These are phyloP conservation scores for Metroxylon sagu DNA, from an alignment of 176 grass and related monocot genomes.

Conservation along the genomic window DNA sequence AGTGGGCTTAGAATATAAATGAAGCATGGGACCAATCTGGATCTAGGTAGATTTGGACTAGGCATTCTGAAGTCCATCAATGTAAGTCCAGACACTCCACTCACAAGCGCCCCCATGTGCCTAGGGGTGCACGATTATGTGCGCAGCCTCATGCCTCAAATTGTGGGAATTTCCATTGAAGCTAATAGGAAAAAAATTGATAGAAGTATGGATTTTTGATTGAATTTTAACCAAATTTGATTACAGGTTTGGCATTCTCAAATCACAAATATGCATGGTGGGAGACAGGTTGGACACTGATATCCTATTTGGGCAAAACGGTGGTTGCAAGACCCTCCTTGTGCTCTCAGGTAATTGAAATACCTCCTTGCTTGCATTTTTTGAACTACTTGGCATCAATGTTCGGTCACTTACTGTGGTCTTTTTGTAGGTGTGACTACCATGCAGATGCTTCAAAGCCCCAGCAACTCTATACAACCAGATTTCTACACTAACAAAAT, in stretches of 20 bases:
- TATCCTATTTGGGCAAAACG: conserved; percentile 92
- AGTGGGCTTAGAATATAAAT: too few relatives aligned
- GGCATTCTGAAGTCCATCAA: too few relatives aligned
- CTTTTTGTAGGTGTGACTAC: conserved; percentile 71
- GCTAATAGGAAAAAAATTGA: too few relatives aligned
- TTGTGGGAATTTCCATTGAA: too few relatives aligned
- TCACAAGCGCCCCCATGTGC: too few relatives aligned
- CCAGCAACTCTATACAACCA: conserved; percentile 74
- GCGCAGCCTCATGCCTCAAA: too few relatives aligned
- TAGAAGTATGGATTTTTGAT: too few relatives aligned
- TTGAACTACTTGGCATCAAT: not conserved
- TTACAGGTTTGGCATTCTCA: conserved; percentile 70
- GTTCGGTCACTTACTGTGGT: not conserved
- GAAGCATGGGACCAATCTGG: too few relatives aligned
- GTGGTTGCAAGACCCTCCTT: conserved; percentile 92
- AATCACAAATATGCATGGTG: conserved; percentile 99
- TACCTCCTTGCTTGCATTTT: not conserved
- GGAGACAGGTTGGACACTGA: conserved; percentile 95
- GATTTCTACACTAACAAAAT: conserved; percentile 93
- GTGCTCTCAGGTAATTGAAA: conserved; percentile 81
- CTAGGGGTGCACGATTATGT: too few relatives aligned
- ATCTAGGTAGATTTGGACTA: too few relatives aligned
- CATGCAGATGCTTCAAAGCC: conserved; percentile 70
- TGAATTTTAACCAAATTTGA: not conserved
- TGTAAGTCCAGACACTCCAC: too few relatives aligned